These are phyloP conservation scores for Microsporum audouinii DNA, from an alignment of 2,329 filamentous ascomycete genomes.

Conservation along the genomic window DNA sequence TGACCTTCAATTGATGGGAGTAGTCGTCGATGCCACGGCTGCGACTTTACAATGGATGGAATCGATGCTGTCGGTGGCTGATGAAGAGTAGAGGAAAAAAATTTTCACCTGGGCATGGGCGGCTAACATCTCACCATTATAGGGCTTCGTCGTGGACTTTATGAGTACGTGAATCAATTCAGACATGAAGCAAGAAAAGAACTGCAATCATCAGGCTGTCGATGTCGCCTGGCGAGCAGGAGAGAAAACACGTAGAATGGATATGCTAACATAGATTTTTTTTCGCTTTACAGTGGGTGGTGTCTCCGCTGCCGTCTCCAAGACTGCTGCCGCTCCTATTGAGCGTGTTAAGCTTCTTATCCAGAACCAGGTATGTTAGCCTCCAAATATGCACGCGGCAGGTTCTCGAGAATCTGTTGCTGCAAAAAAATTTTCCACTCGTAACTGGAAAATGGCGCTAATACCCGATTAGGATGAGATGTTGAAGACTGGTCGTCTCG, in stretches of 20 bases:
- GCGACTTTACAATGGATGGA: conserved; percentile 7
- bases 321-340: conserved; percentile 98
- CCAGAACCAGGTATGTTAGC: conserved; percentile 88
- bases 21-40: background rate
- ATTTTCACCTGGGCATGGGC: conserved; percentile 1
- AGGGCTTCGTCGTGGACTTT: conserved; percentile 97
- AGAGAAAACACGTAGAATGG: background rate
- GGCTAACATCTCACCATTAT: conserved; percentile 24
- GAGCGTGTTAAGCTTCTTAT: conserved; percentile 99
- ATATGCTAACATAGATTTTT: conserved; percentile 5
- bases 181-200: background rate
- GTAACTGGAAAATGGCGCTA: background rate
- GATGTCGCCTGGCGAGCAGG: background rate
- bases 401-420: background rate
- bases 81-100: background rate
- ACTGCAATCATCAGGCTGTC: background rate
- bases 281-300: conserved; percentile 67
- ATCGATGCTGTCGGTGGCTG: conserved; percentile 6
- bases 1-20: background rate
- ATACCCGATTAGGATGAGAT: conserved; percentile 76
- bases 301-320: conserved; percentile 99
- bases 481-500: conserved; percentile 96
- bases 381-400: background rate
- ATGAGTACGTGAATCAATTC: conserved; percentile 62
- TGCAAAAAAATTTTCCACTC: background rate